Conservation (phyloP, 768 basidiomycete genomes). For the Boletus subparvulus region DNA sequence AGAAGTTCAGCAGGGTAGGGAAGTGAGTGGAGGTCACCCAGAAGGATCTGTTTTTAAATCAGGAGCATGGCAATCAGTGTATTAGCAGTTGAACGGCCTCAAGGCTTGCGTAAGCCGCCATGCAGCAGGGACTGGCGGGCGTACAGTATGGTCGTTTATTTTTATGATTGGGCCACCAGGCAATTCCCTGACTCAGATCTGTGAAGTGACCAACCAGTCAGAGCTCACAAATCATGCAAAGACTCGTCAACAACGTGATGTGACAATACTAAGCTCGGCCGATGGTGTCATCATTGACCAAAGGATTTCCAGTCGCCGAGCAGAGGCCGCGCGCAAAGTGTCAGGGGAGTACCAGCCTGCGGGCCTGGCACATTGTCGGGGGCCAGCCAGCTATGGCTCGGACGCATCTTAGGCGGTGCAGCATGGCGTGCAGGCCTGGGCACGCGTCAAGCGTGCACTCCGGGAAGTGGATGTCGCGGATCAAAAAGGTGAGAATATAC, state of each 20-base stretch:
- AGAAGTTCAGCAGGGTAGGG: constrained; percentile 5
- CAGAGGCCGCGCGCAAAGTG: not conserved
- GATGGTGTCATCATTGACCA: constrained; percentile 2
- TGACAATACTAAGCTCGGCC: too few species aligned
- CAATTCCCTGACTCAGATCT: too few species aligned
- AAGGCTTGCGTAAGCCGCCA: constrained; percentile 7
- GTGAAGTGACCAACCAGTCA: too few species aligned
- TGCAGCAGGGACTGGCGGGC: constrained; percentile 1
- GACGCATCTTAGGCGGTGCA: constrained; percentile 7
- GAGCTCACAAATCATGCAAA: too few species aligned
- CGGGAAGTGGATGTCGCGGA: constrained; percentile 9
- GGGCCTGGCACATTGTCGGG: not conserved
- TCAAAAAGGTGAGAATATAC: constrained; percentile 17
- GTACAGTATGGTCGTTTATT: not conserved
- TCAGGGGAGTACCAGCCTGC: not conserved
- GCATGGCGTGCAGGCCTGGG: constrained; percentile 11
- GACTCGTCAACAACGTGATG: too few species aligned
- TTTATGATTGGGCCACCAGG: too few species aligned
- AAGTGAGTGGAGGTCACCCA: constrained; percentile 3
- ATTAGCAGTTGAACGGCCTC: constrained; percentile 6
- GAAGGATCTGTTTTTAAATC: constrained; percentile 8
- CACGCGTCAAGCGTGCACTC: constrained; percentile 25
- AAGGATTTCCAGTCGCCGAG: not conserved
- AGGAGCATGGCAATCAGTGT: not conserved
- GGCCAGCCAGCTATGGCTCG: not conserved